phyloP scores from a whole-genome alignment of 177 flowering plant species.

The Vitis hybrid region DNA sequence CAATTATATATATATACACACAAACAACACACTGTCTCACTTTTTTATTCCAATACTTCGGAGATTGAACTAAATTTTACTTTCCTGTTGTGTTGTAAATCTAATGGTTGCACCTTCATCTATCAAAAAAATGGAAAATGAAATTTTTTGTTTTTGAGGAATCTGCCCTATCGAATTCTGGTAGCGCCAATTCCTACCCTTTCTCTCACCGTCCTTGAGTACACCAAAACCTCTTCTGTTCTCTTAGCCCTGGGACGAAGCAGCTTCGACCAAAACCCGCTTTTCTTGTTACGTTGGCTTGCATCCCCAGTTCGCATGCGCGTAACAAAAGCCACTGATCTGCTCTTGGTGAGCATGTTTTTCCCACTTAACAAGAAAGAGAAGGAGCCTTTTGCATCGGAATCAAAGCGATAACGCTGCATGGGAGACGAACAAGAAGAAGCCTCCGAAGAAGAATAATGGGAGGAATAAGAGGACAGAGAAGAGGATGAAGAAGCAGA shows the following conservation, averaged over 20 bases:
- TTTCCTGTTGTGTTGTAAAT: too few species aligned
- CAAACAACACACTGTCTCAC: background rate
- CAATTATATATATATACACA: too few species aligned
- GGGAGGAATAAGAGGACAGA: slow-evolving; percentile 22
- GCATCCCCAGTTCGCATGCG: slow-evolving; percentile 2
- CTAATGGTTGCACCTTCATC: too few species aligned
- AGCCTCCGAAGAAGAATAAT: slow-evolving; percentile 27
- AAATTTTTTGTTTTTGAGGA: too few species aligned
- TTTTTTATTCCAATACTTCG: too few species aligned
- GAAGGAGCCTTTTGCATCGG: slow-evolving; percentile 9
- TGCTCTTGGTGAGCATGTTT: slow-evolving; percentile 29
- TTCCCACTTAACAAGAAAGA: slow-evolving; percentile 21
- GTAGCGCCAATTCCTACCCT: background rate
- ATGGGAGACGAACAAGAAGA: slow-evolving; percentile 39
- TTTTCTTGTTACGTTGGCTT: slow-evolving; percentile 25
- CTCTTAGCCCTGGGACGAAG: slow-evolving; percentile 22
- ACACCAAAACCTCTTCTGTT: slow-evolving; percentile 21
- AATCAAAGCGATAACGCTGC: slow-evolving; percentile 5
- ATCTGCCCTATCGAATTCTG: too few species aligned
- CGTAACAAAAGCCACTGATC: slow-evolving; percentile 34
- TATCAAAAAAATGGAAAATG: too few species aligned
- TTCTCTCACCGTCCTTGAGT: slow-evolving; percentile 38
- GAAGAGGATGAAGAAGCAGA: slow-evolving; percentile 21
- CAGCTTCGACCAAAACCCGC: slow-evolving; percentile 52
- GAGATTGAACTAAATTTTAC: too few species aligned